phyloP scores from a whole-genome alignment of 352 stramenopile species.

The Globisporangium echinulatum region DNA sequence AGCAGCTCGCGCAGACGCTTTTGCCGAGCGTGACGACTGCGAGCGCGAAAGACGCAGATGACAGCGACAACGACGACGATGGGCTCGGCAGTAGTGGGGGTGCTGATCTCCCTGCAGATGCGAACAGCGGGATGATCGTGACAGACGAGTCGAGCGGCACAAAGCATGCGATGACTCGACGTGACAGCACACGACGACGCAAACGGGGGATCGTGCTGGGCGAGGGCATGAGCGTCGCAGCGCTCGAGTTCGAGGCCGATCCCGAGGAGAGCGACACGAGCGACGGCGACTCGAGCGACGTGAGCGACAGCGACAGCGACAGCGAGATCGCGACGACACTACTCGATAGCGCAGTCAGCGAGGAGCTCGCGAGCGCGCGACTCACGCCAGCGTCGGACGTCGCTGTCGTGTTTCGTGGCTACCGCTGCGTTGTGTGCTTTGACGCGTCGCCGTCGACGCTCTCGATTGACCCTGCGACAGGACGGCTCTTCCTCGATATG shows the following conservation, averaged over 20 bases:
- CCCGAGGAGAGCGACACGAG: constrained; percentile 2
- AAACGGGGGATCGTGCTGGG: constrained; percentile 31
- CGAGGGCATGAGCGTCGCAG: constrained; percentile 67
- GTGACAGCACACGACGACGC: constrained; percentile 5
- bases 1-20: constrained; percentile 47
- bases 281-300: constrained; percentile 5
- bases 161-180: not conserved
- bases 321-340: not conserved
- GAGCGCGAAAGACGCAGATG: not conserved
- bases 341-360: not conserved
- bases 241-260: constrained; percentile 24
- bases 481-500: constrained; percentile 73
- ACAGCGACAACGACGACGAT: constrained; percentile 4
- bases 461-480: constrained; percentile 70
- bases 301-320: constrained; percentile 3
- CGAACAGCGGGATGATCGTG: constrained; percentile 5
- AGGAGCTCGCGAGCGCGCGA: constrained; percentile 17
- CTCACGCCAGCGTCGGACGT: constrained; percentile 47
- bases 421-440: constrained; percentile 79
- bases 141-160: constrained; percentile 3
- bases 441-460: constrained; percentile 79
- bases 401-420: constrained; percentile 61
- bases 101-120: not conserved
- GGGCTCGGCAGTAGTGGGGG: not conserved
- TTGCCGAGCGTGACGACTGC: constrained; percentile 17